phyloP scores from a whole-genome alignment of 2,329 filamentous ascomycete genomes.

The Phialophora verrucosa region DNA sequence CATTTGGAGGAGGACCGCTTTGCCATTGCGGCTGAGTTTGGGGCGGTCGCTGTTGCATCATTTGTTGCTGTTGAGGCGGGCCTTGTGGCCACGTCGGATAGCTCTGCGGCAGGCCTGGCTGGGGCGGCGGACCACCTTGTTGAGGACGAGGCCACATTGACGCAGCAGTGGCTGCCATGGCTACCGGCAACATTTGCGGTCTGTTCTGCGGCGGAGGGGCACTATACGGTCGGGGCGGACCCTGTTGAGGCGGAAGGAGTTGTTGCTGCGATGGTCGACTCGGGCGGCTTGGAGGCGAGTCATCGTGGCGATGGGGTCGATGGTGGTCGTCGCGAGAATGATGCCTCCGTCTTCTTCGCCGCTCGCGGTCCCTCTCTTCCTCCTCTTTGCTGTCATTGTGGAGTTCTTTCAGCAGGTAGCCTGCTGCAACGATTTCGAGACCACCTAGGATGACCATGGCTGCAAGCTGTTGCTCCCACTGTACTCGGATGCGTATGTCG shows the following conservation, averaged over 20 bases:
- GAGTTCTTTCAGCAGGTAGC: conserved; percentile 36
- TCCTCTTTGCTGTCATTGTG: conserved; percentile 34
- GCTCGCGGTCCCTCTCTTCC: conserved; percentile 24
- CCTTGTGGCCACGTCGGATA: conserved; percentile 27
- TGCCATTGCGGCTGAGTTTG: conserved; percentile 18
- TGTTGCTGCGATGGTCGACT: conserved; percentile 26
- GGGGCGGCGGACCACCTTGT: conserved; percentile 8
- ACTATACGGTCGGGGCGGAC: conserved; percentile 27
- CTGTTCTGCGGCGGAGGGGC: conserved; percentile 28
- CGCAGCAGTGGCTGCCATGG: conserved; percentile 8
- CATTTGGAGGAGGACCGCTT: conserved; percentile 6
- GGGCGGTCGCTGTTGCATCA: conserved; percentile 16
- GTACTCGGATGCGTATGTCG: not conserved
- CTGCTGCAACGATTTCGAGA: conserved; percentile 37
- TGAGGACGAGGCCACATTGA: conserved; percentile 19
- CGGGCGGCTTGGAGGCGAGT: conserved; percentile 19
- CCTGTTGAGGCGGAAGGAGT: conserved; percentile 21
- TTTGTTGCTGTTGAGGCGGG: conserved; percentile 20
- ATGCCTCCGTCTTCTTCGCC: conserved; percentile 26
- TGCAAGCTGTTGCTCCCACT: not conserved
- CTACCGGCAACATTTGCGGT: conserved; percentile 11
- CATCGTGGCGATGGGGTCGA: conserved; percentile 25
- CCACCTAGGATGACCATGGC: conserved; percentile 37
- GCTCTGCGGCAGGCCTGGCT: conserved; percentile 21
- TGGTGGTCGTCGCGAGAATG: conserved; percentile 24